Evolutionary conservation across 306 rosid species (phyloP), one percentile per base, ranked within the genome.

Genomic region (Prunus mume): DNA sequence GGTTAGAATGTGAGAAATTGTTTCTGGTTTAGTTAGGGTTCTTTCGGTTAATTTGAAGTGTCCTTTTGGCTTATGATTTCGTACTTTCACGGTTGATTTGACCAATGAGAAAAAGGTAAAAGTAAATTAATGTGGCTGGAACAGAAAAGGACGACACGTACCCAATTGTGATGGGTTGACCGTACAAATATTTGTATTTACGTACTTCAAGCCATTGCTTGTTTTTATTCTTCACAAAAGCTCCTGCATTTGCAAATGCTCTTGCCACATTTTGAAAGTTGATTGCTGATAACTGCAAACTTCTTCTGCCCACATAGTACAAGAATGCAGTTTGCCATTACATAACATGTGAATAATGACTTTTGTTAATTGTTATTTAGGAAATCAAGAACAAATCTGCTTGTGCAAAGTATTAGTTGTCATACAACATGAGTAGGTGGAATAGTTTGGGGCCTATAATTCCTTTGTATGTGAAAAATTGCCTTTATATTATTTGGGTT

Each of bases 61-160:
- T 74, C 32, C 19, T n/a, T n/a, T 32, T 19, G 75, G 74, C 51
- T 74, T 60, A 73, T 66, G 51, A 46, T 19, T 64, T 73, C 49
- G 11, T 56, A 13, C 8, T 32, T 58, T 25, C 43, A 9, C 77
- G 61, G 19, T 65, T 77, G 55, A 72, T 66, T 57, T 57, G 67
- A 72, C 32, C 34, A 8, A 15, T 32, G 38, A 30, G 64, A 71
- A 76, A 32, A 64, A 71, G 28, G 49, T 25, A 71, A 38, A 38
- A 38, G 43, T 38, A 6, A 38, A 38, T 38, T 38, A 7, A 71
- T 52, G 66, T 34, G 15, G 38, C 50, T 7, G 52, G 32, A 6
- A 38, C 57, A 14, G 54, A 56, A 32, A 20, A 38, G 76, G 38
- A 72, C 17, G 3, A 72, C 66, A 72, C 66, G 24, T 72, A 20